Evolutionary conservation across 2,329 filamentous ascomycete species (phyloP), one percentile per base, ranked within the genome.

Genomic region (Eutypella sp.): DNA sequence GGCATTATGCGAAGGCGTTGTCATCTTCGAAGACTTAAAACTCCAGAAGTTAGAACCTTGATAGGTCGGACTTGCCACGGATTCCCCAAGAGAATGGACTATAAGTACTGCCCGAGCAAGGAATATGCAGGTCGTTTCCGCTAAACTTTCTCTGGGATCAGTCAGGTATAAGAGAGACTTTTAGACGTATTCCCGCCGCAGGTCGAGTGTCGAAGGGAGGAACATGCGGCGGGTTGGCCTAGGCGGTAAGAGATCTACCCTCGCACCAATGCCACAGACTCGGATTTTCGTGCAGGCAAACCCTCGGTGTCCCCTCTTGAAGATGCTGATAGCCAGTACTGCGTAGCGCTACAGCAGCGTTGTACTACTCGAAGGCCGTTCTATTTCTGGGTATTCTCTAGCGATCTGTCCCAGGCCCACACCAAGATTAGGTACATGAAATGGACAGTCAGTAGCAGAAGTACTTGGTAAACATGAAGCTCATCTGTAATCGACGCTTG

Each of bases 1-100:
- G 41, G 72, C 67, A 61, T 73, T 78, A 67, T 82, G 78, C 57
- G 75, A 70, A 62, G 68, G 66, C 48, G 77, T 72, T 57, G 77
- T 71, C 78, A 82, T 82, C 59, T 55, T 66, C 60, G 50, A 62
- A 56, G 60, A 51, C 53, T 60, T 59, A 46, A 57, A 55, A 49
- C 53, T 55, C 59, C 58, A 64, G 60, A 55, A 55, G 55, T 59
- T 60, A 51, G 56, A 54, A 51, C 60, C 56, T 58, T 64, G 64
- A 51, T 62, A 64, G 57, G 61, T 59, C 54, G 59, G 45, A 53
- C 59, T 59, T 58, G 66, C 65, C 61, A 62, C 61, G 59, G 57
- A 51, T 57, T 67, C 65, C 66, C 64, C 65, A 60, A 63, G 57
- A 60, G 57, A 60, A 60, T 65, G 59, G 57, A 54, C 58, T 58